Conservation (phyloP, 805 yeast species). For the Wickerhamiella slavikovae region DNA sequence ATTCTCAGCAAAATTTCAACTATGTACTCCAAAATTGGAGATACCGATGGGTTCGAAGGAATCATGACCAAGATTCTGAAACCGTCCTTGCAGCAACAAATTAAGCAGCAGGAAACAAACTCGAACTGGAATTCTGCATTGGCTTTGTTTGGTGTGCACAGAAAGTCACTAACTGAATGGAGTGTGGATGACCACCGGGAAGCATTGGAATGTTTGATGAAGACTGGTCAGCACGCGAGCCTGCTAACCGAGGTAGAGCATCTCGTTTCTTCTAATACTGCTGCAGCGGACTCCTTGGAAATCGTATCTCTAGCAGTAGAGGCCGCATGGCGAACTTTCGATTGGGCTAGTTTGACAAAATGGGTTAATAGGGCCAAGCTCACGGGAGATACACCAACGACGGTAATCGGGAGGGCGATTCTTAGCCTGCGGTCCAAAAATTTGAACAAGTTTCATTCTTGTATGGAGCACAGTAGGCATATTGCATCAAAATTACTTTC, state of each 20-base stretch:
- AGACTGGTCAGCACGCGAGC: constrained; percentile 57
- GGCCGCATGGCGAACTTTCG: constrained; percentile 51
- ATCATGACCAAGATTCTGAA: constrained; percentile 47
- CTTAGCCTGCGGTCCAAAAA: constrained; percentile 23
- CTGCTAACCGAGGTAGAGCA: constrained; percentile 30
- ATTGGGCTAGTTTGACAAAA: constrained; percentile 18
- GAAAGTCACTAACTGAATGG: no score
- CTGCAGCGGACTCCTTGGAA: constrained; percentile 2
- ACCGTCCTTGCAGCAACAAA: constrained; percentile 49
- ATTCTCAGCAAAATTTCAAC: constrained; percentile 28
- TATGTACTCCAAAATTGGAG: constrained; percentile 75
- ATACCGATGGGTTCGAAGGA: constrained; percentile 79
- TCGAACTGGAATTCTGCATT: constrained; percentile 77
- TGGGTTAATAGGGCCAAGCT: constrained; percentile 31
- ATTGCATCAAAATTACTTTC: constrained; percentile 42
- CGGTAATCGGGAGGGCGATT: constrained; percentile 32
- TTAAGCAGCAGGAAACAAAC: constrained; percentile 62
- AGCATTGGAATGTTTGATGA: constrained; percentile 54
- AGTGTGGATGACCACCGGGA: no score
- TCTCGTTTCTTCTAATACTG: constrained; percentile 7
- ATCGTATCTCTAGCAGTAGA: constrained; percentile 43
- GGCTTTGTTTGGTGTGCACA: constrained; percentile 57
- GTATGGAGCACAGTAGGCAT: constrained; percentile 30
- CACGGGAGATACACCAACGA: constrained; percentile 25
- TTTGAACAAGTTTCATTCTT: constrained; percentile 17